Base-by-base conservation (phyloP, 441 rosid species). In the Hypseocharis bilobata region DNA sequence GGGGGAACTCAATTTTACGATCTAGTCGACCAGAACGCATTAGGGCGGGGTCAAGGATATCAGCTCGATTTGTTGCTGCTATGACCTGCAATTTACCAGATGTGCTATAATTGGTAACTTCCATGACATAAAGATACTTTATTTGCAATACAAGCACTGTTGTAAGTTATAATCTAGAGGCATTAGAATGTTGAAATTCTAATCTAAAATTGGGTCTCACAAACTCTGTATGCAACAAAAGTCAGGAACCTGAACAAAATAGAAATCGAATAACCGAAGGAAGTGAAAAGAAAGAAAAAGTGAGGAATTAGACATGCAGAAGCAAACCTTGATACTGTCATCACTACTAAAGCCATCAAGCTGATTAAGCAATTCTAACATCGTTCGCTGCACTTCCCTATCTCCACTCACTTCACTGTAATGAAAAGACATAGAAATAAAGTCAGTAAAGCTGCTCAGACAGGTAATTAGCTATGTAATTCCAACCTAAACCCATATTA, bases 261-360 rank as follows among this genome's bases (percentile, higher is more conserved):
- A 13, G 20, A 13, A 29, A 56, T n/a, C n/a, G n/a, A n/a, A n/a
- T n/a, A n/a, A n/a, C n/a, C n/a, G n/a, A n/a, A n/a, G n/a, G n/a
- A n/a, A n/a, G n/a, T n/a, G n/a, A n/a, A n/a, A n/a, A n/a, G n/a
- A n/a, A n/a, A n/a, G n/a, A n/a, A n/a, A n/a, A n/a, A n/a, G 11
- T 27, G 22, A 26, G 28, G 30, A 27, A 34, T 11, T 32, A 7
- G 14, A 28, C 0, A 44, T 63, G 38, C 54, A 64, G 3, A 11
- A 30, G 10, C 76, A 16, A 67, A 81, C 98, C 96, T 92, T 92
- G 68, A 92, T 90, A 45, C 97, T 82, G 11, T 92, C 97, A 63
- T 92, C 98, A 19, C 98, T 92, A 57, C 96, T 92, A 76, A 92
- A 90, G 11, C 98, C 98, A 71, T 92, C 98, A 59, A 92, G 98